Evolutionary conservation across 169 alveolate species (phyloP).

Genomic region (Eimeria maxima): DNA sequence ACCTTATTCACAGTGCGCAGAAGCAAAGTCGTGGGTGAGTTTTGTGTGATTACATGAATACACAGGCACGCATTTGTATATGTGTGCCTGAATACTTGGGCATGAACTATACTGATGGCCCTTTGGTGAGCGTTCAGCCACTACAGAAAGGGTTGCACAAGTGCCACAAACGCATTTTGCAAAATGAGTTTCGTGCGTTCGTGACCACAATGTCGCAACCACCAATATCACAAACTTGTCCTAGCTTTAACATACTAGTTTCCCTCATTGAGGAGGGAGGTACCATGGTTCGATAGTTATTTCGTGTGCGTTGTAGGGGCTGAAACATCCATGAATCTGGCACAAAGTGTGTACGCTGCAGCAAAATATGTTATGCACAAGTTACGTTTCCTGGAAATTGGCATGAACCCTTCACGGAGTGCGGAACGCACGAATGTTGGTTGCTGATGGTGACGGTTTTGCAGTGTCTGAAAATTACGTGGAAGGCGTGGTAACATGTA

Average conservation of each 20-base stretch:
- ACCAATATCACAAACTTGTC: neutral
- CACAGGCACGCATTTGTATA: neutral
- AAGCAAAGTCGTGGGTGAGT: neutral
- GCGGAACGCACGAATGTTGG: neutral
- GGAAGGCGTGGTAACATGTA: neutral
- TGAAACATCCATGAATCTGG: neutral
- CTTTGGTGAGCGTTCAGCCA: neutral
- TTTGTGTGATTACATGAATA: neutral
- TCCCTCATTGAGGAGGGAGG: neutral
- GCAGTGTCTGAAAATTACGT: neutral
- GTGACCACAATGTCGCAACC: neutral
- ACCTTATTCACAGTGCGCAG: neutral
- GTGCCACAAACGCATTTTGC: neutral
- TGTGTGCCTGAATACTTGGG: neutral
- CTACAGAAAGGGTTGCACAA: neutral
- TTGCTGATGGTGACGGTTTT: neutral
- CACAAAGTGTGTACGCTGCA: neutral
- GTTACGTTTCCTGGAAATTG: neutral
- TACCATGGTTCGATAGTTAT: neutral
- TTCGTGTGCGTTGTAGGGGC: neutral
- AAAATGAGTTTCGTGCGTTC: neutral
- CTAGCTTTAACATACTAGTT: neutral
- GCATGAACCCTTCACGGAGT: neutral
- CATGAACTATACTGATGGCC: neutral
- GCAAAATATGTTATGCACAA: neutral